Base-by-base conservation (phyloP, 2,329 filamentous ascomycete species). In the Phaeoacremonium minimum region DNA sequence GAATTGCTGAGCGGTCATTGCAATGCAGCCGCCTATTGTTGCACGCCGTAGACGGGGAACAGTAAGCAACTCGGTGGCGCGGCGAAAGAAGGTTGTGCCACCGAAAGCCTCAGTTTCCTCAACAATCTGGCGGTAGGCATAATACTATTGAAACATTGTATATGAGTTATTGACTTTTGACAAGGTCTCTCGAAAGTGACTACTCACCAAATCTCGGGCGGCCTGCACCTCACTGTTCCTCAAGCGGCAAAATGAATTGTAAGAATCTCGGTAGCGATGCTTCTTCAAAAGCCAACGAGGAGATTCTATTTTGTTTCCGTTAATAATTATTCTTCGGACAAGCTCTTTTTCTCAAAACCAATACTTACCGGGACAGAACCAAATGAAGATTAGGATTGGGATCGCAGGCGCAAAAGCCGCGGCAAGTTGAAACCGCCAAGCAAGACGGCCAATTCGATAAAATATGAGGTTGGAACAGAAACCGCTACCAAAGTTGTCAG, bases 231-330 rank as follows among this genome's bases (percentile, higher is more conserved):
- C 63, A 0, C 67, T 70, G 44, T 80, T 79, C 15, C 80, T 69
- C 5, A 85, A 66, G 7, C 64, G 63, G 12, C 69, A 57, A 1
- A 85, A 66, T 4, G 77, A 79, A 12, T 60, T 48, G 53, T 72
- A 82, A 2, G 80, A 80, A 32, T 75, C 60, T 4, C 42, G 41
- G 46, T 79, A 71, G 35, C 63, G 64, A 11, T 66, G 66, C 49
- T 81, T 82, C 52, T 81, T 81, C 55, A 85, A 74, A 37, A 70
- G 75, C 79, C 80, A 85, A 36, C 79, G 69, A 4, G 80, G 79
- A 3, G 76, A 81, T 49, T 83, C 78, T n/a, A n/a, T n/a, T n/a
- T n/a, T n/a, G n/a, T n/a, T n/a, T n/a, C n/a, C n/a, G n/a, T n/a
- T n/a, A n/a, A n/a, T n/a, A n/a, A n/a, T n/a, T n/a, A n/a, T n/a